Percentiles rank a stretch among this genome's conserved stretches.
These are phyloP conservation scores for Pseudogymnoascus sp. DNA, from an alignment of 2,329 filamentous ascomycete genomes.

Conservation along the genomic window DNA sequence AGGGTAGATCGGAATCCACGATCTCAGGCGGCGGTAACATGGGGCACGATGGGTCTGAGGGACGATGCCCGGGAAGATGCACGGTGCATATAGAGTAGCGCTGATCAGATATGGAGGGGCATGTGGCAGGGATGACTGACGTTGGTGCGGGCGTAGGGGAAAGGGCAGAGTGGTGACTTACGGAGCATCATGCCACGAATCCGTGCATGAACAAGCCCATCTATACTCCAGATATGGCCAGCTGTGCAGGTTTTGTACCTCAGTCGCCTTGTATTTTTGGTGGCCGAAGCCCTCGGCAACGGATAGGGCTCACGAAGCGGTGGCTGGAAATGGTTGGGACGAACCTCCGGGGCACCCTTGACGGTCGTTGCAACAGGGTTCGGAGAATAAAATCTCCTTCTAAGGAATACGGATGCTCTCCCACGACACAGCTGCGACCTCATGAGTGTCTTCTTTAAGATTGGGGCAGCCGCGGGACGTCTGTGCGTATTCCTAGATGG, in stretches of 20 bases:
- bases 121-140: constrained; percentile 17
- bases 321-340: constrained; percentile 1
- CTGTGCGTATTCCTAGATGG: not conserved
- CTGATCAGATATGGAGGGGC: constrained; percentile 21
- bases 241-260: not conserved
- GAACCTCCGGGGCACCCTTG: not conserved
- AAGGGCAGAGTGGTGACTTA: constrained; percentile 16
- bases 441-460: constrained; percentile 5
- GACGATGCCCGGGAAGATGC: constrained; percentile 27
- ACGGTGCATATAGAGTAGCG: constrained; percentile 24
- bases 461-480: not conserved
- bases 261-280: not conserved
- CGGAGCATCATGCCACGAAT: constrained; percentile 24
- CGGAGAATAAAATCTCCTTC: constrained; percentile 6
- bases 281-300: not conserved
- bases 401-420: constrained; percentile 5
- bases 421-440: constrained; percentile 6
- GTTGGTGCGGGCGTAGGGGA: constrained; percentile 22
- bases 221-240: not conserved
- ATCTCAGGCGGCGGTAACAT: constrained; percentile 19
- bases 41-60: constrained; percentile 17
- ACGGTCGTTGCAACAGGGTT: not conserved
- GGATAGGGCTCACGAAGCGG: not conserved
- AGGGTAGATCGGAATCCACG: constrained; percentile 2
- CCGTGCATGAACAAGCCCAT: constrained; percentile 30